Evolutionary conservation across 2,329 filamentous ascomycete species (phyloP), one percentile per base, ranked within the genome.

Genomic region (Trichoderma sp.): DNA sequence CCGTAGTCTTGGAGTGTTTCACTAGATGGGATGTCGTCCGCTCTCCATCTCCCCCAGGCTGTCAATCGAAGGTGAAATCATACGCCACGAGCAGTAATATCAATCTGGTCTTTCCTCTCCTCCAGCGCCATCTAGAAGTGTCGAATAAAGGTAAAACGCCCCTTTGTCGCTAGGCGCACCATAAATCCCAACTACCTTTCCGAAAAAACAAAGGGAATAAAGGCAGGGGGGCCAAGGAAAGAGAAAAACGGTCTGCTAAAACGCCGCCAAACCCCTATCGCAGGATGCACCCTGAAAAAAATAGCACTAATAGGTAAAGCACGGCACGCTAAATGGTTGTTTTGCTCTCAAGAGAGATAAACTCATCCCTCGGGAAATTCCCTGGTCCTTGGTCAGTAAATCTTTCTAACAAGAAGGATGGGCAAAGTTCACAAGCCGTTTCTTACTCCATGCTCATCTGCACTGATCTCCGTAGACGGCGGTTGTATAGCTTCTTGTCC

Each of bases 401-500:
- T 5, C n/a, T 35, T 21, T 18, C 38, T 6, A 29, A 14, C 14
- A 11, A 60, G 24, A 4, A 16, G 12, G n/a, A 8, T 0, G n/a
- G 24, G 14, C 14, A 21, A 9, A 27, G 24, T 27, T n/a, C 9
- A 38, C n/a, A 27, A 18, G n/a, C 33, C 6, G 9, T 24, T 45
- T 27, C 86, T 83, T 85, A 91, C 87, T 93, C 91, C 85, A 91
- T 88, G 80, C 90, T 92, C 78, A 89, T 85, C 82, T 92, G 93
- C 4, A 97, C 93, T 11, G 93, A 94, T 80, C 94, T 90, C 71
- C 96, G 91, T 77, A 98, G 87, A 77, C 91, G 91, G 71, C 96
- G 91, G 80, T 93, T 95, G 85, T 98, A 98, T 78, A 91, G 85
- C 84, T 95, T 98, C 82, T 94, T 93, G 71, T 96, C 93, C 3